Percentiles rank a stretch among this genome's conserved stretches.
Evolutionary conservation across 2,329 filamentous ascomycete genomes (phyloP).

Genomic region (Iodosphaeria phyllophila): DNA sequence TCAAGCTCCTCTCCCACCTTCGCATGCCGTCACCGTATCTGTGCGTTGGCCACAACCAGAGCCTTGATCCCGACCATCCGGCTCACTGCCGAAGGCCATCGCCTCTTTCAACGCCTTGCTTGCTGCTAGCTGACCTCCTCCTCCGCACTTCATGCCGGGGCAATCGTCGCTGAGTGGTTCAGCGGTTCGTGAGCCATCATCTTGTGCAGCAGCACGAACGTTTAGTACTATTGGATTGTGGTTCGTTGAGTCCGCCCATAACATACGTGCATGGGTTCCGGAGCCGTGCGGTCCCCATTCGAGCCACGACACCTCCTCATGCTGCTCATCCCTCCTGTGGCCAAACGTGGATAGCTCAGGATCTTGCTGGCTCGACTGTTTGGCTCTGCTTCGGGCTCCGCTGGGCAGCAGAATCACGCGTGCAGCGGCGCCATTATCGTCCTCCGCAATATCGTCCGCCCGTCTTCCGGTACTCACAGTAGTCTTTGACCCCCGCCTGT

Average conservation of each 20-base stretch:
- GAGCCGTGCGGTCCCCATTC: conserved; percentile 17
- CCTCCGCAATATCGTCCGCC: background rate
- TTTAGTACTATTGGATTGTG: conserved; percentile 11
- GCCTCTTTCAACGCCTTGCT: background rate
- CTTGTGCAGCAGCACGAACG: conserved; percentile 5
- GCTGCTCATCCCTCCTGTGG: conserved; percentile 11
- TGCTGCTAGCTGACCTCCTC: too few relatives aligned
- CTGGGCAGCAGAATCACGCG: background rate
- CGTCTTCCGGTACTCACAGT: conserved; percentile 1
- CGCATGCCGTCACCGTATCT: too few relatives aligned
- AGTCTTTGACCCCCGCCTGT: background rate
- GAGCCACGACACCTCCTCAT: conserved; percentile 17
- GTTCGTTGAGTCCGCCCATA: conserved; percentile 7
- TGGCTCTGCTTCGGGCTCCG: conserved; percentile 1
- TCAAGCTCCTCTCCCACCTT: too few relatives aligned
- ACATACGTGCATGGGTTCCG: conserved; percentile 4
- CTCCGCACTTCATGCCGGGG: too few relatives aligned
- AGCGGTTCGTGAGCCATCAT: background rate
- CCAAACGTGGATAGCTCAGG: conserved; percentile 11
- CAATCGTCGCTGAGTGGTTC: too few relatives aligned
- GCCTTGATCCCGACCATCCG: too few relatives aligned
- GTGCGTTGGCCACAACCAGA: too few relatives aligned
- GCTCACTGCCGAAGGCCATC: too few relatives aligned
- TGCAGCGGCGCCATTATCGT: background rate
- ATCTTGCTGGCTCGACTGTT: background rate